Conservation (phyloP, 305 asterid genomes). For the Lippia alba region DNA sequence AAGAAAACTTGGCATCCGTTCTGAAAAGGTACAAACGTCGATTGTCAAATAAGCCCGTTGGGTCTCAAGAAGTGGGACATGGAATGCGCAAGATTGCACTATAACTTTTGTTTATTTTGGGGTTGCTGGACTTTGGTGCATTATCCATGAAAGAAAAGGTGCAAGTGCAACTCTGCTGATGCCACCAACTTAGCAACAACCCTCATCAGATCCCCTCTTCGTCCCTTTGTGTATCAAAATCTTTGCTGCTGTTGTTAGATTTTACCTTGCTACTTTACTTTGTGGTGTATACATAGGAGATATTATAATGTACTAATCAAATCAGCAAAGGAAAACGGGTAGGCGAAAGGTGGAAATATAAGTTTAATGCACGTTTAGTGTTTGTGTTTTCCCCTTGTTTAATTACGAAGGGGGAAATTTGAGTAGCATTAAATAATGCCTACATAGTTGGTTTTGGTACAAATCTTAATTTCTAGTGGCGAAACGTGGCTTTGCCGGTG, state of each 20-base stretch:
- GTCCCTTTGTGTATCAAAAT: conserved; percentile 45
- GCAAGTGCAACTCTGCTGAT: too few species aligned
- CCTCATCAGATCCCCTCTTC: not conserved
- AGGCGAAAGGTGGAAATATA: conserved; percentile 45
- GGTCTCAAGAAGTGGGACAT: conserved; percentile 44
- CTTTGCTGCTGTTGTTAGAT: conserved; percentile 11
- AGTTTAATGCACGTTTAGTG: conserved; percentile 5
- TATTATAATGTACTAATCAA: conserved; percentile 46
- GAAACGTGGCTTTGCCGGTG: too few species aligned
- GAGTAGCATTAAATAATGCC: conserved; percentile 23
- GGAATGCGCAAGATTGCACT: conserved; percentile 40
- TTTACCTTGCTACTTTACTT: conserved; percentile 25
- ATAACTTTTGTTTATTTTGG: conserved; percentile 45
- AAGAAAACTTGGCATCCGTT: conserved; percentile 85
- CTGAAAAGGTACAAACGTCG: conserved; percentile 92
- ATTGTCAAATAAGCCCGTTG: conserved; percentile 61
- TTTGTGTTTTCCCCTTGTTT: conserved; percentile 19
- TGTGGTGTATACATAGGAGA: conserved; percentile 63
- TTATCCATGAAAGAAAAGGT: not conserved
- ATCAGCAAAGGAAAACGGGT: conserved; percentile 37
- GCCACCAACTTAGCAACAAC: too few species aligned
- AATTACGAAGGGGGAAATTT: conserved; percentile 22
- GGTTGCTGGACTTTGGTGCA: too few species aligned
- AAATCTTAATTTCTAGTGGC: too few species aligned
- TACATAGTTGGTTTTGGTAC: conserved; percentile 6